These are phyloP conservation scores for Acrodontium crateriforme DNA, from an alignment of 2,329 filamentous ascomycete genomes.

Conservation along the genomic window DNA sequence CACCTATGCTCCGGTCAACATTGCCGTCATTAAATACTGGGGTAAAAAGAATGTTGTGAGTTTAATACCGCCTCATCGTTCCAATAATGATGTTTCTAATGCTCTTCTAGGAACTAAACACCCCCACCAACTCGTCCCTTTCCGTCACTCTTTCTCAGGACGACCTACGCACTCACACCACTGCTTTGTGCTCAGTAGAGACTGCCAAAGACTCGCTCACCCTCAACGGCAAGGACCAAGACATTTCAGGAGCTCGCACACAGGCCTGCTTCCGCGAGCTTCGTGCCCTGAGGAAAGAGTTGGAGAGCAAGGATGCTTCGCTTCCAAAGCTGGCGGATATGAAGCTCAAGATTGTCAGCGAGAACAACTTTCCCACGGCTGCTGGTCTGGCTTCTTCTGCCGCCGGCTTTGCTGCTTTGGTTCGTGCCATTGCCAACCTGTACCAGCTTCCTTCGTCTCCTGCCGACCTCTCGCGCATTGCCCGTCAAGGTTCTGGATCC, in stretches of 20 bases:
- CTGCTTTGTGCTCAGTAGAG: conserved; percentile 69
- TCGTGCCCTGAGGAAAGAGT: conserved; percentile 56
- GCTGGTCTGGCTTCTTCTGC: conserved; percentile 62
- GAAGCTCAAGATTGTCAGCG: conserved; percentile 74
- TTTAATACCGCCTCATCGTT: conserved; percentile 10
- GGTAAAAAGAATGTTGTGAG: too few relatives aligned
- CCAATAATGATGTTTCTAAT: conserved; percentile 2
- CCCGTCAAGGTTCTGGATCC: conserved; percentile 85
- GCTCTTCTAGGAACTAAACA: conserved; percentile 41
- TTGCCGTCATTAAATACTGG: conserved; percentile 94
- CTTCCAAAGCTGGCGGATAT: conserved; percentile 70
- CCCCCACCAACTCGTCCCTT: conserved; percentile 89
- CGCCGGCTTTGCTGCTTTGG: conserved; percentile 52
- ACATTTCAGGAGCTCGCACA: conserved; percentile 78
- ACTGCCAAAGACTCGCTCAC: conserved; percentile 61
- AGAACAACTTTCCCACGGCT: conserved; percentile 98
- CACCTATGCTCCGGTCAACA: conserved; percentile 95
- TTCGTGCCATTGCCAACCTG: conserved; percentile 80
- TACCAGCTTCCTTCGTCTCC: conserved; percentile 74
- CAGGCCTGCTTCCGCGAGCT: conserved; percentile 87
- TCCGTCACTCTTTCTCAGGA: conserved; percentile 90
- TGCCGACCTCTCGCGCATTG: conserved; percentile 74
- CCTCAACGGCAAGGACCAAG: conserved; percentile 71
- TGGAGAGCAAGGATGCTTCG: conserved; percentile 58
- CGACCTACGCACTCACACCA: conserved; percentile 90